Conservation (phyloP, 2,329 filamentous ascomycete genomes). For the Exophiala lecanii-corni region DNA sequence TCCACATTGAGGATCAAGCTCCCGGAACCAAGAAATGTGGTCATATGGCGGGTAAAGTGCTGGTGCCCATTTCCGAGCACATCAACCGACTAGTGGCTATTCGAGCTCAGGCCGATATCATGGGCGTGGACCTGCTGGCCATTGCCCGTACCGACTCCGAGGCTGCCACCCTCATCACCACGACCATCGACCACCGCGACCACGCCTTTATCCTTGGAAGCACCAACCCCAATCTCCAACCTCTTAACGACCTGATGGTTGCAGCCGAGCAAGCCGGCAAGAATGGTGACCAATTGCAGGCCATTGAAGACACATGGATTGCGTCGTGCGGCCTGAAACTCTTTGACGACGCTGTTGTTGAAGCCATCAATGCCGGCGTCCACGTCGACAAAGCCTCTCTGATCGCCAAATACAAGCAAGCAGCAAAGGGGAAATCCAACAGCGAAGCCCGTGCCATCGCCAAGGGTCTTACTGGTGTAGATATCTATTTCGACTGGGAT, state of each 20-base stretch:
- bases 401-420: constrained; percentile 61
- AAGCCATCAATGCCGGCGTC: constrained; percentile 68
- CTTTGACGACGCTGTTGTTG: constrained; percentile 84
- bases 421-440: constrained; percentile 79
- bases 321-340: constrained; percentile 73
- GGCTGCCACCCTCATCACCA: constrained; percentile 93
- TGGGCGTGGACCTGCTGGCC: constrained; percentile 88
- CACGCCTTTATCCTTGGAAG: constrained; percentile 87
- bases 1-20: constrained; percentile 98
- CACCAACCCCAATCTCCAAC: constrained; percentile 79
- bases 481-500: constrained; percentile 94
- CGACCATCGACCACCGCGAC: constrained; percentile 91
- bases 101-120: constrained; percentile 95
- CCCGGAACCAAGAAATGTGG: constrained; percentile 99
- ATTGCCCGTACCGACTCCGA: constrained; percentile 96
- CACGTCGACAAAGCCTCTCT: constrained; percentile 65
- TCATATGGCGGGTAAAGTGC: constrained; percentile 97
- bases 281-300: constrained; percentile 72
- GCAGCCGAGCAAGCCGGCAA: constrained; percentile 80
- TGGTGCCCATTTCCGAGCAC: constrained; percentile 95
- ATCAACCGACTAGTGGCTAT: constrained; percentile 97
- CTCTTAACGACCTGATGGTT: constrained; percentile 86
- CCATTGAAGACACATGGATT: constrained; percentile 87
- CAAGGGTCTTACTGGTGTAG: constrained; percentile 67
- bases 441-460: constrained; percentile 75